Base-by-base conservation (phyloP, 306 rosid species). In the Vachellia pachyceras region DNA sequence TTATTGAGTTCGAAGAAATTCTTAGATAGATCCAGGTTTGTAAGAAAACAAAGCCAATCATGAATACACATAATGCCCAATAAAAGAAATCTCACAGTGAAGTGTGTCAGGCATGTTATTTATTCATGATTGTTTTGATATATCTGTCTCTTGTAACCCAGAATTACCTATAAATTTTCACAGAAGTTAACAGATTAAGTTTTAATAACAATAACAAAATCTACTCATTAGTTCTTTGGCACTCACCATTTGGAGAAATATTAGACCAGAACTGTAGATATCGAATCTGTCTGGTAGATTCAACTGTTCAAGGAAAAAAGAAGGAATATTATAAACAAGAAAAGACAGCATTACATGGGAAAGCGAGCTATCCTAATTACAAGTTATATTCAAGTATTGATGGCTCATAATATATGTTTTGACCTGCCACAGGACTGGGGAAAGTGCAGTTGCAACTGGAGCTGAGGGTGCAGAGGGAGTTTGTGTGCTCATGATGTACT, bases 401-500 rank as follows among this genome's bases (percentile, higher is more conserved):
- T 73, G 57, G 72, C 72, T 79, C 23, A 42, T 4, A 57, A 55
- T 77, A 49, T 67, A 78, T 77, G 29, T 74, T 78, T 61, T 64
- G 73, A 89, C 99, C 99, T 90, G 99, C 99, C 99, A 95, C n/a
- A 95, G 89, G 75, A 95, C 99, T 17, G 99, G 99, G 71, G 99
- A 93, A 76, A 95, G 97, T 70, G 97, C 97, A 63, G 99, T 42
- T 75, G 99, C 99, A 67, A 95, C 99, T 0, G 97, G 97, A 78
- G 95, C 99, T 45, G 99, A 95, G 50, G 99, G 97, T 73, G 97
- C 97, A 54, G 97, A 95, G 65, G 97, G 99, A 72, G 99, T 95
- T 86, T 95, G 97, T 8, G 97, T 93, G 92, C 99, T 95, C 99
- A 95, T 95, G 86, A 95, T 95, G 79, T 95, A 93, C 82, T 95